Evolutionary conservation across 345 rosid genomes (phyloP).

Genomic region (Iberis pinnata): DNA sequence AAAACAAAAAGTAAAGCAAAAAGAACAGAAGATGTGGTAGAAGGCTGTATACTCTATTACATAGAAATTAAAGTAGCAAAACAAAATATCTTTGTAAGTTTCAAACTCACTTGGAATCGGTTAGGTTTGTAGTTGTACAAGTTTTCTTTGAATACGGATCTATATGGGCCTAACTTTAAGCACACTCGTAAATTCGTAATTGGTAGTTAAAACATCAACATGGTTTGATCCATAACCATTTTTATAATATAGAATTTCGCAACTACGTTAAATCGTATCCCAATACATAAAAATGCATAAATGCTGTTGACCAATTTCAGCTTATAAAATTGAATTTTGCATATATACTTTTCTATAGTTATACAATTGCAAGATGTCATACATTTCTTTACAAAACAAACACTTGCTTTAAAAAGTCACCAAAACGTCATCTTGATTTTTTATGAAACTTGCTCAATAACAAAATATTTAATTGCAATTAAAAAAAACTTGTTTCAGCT

Average conservation of each 20-base stretch:
- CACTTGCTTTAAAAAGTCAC: background rate
- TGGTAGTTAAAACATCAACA: no score
- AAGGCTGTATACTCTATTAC: background rate
- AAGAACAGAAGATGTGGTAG: constrained; percentile 2
- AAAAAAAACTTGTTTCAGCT: background rate
- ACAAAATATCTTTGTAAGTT: background rate
- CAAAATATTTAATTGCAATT: background rate
- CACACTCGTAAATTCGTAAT: background rate
- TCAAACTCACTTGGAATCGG: constrained; percentile 1
- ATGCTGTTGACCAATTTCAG: no score
- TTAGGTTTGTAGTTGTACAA: background rate
- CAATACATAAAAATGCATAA: no score
- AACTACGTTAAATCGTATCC: no score
- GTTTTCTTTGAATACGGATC: background rate
- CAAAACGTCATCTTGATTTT: background rate
- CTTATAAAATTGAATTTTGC: background rate
- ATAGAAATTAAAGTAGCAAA: constrained; percentile 8
- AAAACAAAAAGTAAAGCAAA: background rate
- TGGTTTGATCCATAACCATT: no score
- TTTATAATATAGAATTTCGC: no score
- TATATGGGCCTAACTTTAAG: background rate
- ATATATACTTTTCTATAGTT: background rate
- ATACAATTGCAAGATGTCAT: background rate
- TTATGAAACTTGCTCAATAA: no score
- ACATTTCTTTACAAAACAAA: background rate